phyloP scores from a whole-genome alignment of 176 grass and related monocot genomes.

The Eremochloa ophiuroides region DNA sequence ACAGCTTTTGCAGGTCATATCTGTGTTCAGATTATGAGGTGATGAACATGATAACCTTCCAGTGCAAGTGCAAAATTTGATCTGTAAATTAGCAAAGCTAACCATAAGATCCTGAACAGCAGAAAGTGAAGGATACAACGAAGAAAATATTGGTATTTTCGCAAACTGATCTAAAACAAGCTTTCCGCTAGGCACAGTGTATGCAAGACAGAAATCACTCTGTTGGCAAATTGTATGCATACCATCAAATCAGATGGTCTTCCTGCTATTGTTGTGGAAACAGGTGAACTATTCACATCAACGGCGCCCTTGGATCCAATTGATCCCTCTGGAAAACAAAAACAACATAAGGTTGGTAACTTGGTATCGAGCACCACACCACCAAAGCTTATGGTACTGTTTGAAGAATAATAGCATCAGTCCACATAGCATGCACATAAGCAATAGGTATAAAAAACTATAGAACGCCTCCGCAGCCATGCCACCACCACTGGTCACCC shows the following conservation, averaged over 20 bases:
- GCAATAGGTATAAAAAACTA: slow-evolving; percentile 23
- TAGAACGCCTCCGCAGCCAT: slow-evolving; percentile 7
- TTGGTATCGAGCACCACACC: slow-evolving; percentile 39
- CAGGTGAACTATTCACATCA: slow-evolving; percentile 21
- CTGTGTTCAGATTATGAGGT: slow-evolving; percentile 12
- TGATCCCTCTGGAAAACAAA: slow-evolving; percentile 67
- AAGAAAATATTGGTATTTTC: background rate
- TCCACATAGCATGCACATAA: slow-evolving; percentile 35
- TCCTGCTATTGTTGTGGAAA: slow-evolving; percentile 18
- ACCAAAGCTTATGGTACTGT: slow-evolving; percentile 34
- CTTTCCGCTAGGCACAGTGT: background rate
- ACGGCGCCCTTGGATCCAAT: slow-evolving; percentile 36
- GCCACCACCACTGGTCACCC: slow-evolving; percentile 24
- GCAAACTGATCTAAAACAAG: slow-evolving; percentile 9
- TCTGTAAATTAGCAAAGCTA: slow-evolving; percentile 38
- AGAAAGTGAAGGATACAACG: slow-evolving; percentile 15
- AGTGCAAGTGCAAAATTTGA: slow-evolving; percentile 37
- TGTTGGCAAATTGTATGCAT: slow-evolving; percentile 22
- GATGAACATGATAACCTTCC: slow-evolving; percentile 2
- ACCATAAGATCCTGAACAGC: background rate
- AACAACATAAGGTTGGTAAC: slow-evolving; percentile 47
- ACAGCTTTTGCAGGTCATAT: slow-evolving; percentile 52
- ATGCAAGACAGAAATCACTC: slow-evolving; percentile 3
- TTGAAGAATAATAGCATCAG: slow-evolving; percentile 39
- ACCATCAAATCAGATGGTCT: slow-evolving; percentile 47